phyloP scores from a whole-genome alignment of 2,329 filamentous ascomycete species.

The Fusarium beomiforme region DNA sequence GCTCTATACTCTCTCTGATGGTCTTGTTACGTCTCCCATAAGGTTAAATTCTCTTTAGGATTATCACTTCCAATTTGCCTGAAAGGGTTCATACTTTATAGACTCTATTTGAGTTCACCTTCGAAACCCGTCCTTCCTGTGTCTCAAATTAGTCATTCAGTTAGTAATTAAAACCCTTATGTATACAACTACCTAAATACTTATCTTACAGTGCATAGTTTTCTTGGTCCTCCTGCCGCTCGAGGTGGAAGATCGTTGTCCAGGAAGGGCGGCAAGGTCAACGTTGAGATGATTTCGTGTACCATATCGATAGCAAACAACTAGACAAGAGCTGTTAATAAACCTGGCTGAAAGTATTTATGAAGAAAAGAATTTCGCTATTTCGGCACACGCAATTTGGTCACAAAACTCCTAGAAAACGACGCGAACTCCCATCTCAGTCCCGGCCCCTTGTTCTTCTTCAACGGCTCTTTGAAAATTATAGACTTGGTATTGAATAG shows the following conservation, averaged over 20 bases:
- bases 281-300: background rate
- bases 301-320: background rate
- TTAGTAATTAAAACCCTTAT: too few species aligned
- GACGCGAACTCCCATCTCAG: background rate
- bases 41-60: too few species aligned
- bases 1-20: too few species aligned
- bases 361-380: background rate
- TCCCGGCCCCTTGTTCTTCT: background rate
- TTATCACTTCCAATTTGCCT: too few species aligned
- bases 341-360: background rate
- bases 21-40: too few species aligned
- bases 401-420: background rate
- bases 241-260: background rate
- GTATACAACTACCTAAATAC: background rate
- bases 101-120: too few species aligned
- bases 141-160: too few species aligned
- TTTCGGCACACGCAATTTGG: background rate
- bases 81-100: too few species aligned
- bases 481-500: background rate
- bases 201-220: background rate
- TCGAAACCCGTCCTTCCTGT: background rate
- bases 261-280: background rate
- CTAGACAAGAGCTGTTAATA: background rate
- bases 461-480: background rate
- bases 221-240: background rate